Percentiles rank a stretch among this genome's conserved stretches.
These are phyloP conservation scores for Exutisphaerella laricina DNA, from an alignment of 2,329 filamentous ascomycete genomes.

Conservation along the genomic window DNA sequence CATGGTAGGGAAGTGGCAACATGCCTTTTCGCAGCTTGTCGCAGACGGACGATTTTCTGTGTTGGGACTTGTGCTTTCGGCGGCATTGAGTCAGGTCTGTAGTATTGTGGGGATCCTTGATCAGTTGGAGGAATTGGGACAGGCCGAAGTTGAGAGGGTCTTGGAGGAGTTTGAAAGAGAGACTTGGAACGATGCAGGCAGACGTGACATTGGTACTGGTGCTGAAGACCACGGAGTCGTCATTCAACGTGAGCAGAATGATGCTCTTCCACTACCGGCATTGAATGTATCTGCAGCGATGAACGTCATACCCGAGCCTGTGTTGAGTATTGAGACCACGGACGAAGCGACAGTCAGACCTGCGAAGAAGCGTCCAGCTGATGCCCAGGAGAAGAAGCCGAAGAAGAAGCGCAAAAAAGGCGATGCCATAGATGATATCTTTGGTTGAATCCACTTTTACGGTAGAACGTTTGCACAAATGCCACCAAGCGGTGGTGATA, in stretches of 20 bases:
- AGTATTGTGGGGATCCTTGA: conserved; percentile 38
- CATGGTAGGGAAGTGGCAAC: conserved; percentile 30
- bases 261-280: neutral
- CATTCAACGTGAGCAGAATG: conserved; percentile 27
- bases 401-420: conserved; percentile 53
- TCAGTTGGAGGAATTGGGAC: conserved; percentile 39
- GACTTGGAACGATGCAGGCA: conserved; percentile 31
- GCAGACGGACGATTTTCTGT: conserved; percentile 43
- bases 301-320: neutral
- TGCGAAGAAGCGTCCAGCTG: conserved; percentile 8
- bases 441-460: too few relatives aligned
- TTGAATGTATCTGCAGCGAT: neutral
- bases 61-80: conserved; percentile 42
- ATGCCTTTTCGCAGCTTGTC: conserved; percentile 41
- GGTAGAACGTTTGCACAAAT: too few relatives aligned
- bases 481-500: too few relatives aligned
- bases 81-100: conserved; percentile 38
- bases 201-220: conserved; percentile 23
- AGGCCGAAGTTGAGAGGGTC: conserved; percentile 39
- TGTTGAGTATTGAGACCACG: neutral
- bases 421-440: conserved; percentile 69
- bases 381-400: neutral
- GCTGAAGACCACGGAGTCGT: conserved; percentile 34
- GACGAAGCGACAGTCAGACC: neutral
- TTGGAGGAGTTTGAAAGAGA: conserved; percentile 42